These are phyloP conservation scores for Rehmannia glutinosa DNA, from an alignment of 257 asterid genomes.

Conservation along the genomic window DNA sequence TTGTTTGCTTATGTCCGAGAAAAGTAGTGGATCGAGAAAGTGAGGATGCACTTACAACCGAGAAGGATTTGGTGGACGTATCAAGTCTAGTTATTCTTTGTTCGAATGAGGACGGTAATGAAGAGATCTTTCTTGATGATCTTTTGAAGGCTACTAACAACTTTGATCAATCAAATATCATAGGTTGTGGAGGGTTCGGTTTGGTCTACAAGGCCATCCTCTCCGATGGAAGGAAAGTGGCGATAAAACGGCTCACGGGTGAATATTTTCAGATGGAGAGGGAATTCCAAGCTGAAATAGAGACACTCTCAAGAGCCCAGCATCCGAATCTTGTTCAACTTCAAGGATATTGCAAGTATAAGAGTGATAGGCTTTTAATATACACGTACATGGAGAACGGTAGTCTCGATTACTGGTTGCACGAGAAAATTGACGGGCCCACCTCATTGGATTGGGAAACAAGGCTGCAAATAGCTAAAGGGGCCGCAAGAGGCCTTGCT, in stretches of 20 bases:
- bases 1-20: constrained; percentile 29
- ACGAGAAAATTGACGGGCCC: constrained; percentile 62
- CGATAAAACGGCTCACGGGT: constrained; percentile 75
- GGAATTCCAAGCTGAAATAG: constrained; percentile 80
- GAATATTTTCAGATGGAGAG: constrained; percentile 68
- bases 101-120: constrained; percentile 39
- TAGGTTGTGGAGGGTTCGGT: constrained; percentile 91
- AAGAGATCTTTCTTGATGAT: constrained; percentile 51
- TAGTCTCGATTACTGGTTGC: constrained; percentile 83
- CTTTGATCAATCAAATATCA: constrained; percentile 70
- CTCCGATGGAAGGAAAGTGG: constrained; percentile 61
- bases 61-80: constrained; percentile 40
- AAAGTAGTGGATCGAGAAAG: constrained; percentile 39
- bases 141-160: constrained; percentile 54
- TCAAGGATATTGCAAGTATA: constrained; percentile 70
- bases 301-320: constrained; percentile 66
- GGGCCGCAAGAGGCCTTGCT: constrained; percentile 73
- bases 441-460: constrained; percentile 58
- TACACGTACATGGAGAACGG: constrained; percentile 90
- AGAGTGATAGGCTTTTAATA: constrained; percentile 58
- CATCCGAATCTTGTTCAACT: constrained; percentile 77
- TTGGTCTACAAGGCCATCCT: constrained; percentile 71
- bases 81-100: constrained; percentile 57
- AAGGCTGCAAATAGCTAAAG: constrained; percentile 60
- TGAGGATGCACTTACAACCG: constrained; percentile 18